These are phyloP conservation scores for Lodderomyces orthopsilosis DNA, from an alignment of 1,139 yeast genomes.

Conservation along the genomic window DNA sequence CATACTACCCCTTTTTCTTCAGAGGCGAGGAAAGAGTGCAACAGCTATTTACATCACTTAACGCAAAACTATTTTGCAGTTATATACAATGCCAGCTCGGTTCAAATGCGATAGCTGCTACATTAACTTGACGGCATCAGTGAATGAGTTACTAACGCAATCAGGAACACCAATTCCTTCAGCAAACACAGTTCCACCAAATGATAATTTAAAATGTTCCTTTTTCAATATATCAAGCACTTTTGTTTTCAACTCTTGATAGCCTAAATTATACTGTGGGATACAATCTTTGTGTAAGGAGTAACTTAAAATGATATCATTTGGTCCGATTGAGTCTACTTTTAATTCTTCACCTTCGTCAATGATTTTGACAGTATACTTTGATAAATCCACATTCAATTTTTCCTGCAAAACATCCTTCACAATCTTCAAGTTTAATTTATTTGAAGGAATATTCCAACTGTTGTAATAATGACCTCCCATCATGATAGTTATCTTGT, in stretches of 20 bases:
- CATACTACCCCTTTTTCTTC: too few relatives aligned
- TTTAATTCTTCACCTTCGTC: slow-evolving; percentile 23
- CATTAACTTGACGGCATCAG: slow-evolving; percentile 42
- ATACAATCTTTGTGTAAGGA: slow-evolving; percentile 54
- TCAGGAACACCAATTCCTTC: slow-evolving; percentile 90
- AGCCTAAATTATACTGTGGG: slow-evolving; percentile 82
- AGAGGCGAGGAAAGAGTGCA: too few relatives aligned
- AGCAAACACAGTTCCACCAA: slow-evolving; percentile 84
- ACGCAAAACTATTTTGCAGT: too few relatives aligned
- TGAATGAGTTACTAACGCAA: slow-evolving; percentile 64
- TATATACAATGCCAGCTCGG: not conserved
- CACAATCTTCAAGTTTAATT: slow-evolving; percentile 43
- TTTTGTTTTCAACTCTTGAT: slow-evolving; percentile 43
- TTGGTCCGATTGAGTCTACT: slow-evolving; percentile 24
- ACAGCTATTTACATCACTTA: too few relatives aligned
- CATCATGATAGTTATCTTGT: slow-evolving; percentile 83
- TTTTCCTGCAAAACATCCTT: slow-evolving; percentile 49
- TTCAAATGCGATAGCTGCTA: slow-evolving; percentile 4
- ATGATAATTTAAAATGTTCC: slow-evolving; percentile 40
- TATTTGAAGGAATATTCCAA: slow-evolving; percentile 41
- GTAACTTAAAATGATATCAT: slow-evolving; percentile 33
- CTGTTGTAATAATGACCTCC: slow-evolving; percentile 67
- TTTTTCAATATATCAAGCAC: slow-evolving; percentile 28
- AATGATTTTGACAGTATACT: slow-evolving; percentile 27
- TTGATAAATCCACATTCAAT: slow-evolving; percentile 43